Evolutionary conservation across 2,329 filamentous ascomycete genomes (phyloP), one percentile per base, ranked within the genome.

Genomic region (Onygena corvina): DNA sequence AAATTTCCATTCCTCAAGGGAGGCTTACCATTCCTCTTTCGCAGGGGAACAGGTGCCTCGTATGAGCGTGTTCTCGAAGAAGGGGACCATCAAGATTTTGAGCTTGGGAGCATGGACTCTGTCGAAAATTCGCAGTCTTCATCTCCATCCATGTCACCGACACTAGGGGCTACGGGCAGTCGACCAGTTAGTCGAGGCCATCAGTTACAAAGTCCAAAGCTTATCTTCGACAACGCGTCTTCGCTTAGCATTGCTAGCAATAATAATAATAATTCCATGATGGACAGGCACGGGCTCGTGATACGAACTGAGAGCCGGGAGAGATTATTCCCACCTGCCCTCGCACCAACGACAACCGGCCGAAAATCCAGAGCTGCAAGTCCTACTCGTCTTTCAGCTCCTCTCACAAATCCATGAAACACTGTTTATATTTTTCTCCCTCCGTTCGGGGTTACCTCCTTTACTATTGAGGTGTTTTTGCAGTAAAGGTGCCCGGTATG

Each of bases 41-140:
- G 62, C 12, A 59, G 64, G 4, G 60, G 56, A 11, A 55, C 55
- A 3, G 67, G 64, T 46, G 61, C 71, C 5, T 71, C 76, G 2
- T 95, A 95, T 61, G 89, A 95, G 61, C 81, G 87, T 25, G 83
- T 95, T 2, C 69, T 93, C 47, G 88, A 95, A 67, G 84, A 89
- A 57, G 88, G 84, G 8, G 70, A 69, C 1, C 33, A 47, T 36
- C 67, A 77, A 49, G 83, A 87, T 35, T 90, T 94, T 60, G 89
- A 95, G 62, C 76, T 95, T 1, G 79, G 76, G 23, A 80, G 80
- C 12, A 47, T 47, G n/a, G 77, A 81, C 25, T 80, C 68, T 3
- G 73, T 79, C 1, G 76, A 80, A 47, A 77, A 82, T 45, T 78
- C 80, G 50, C 78, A 81, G 1, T 75, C 74, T 53, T 79, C 74